These are phyloP conservation scores for Clarireedia hainanense DNA, from an alignment of 2,329 filamentous ascomycete species.

Conservation along the genomic window DNA sequence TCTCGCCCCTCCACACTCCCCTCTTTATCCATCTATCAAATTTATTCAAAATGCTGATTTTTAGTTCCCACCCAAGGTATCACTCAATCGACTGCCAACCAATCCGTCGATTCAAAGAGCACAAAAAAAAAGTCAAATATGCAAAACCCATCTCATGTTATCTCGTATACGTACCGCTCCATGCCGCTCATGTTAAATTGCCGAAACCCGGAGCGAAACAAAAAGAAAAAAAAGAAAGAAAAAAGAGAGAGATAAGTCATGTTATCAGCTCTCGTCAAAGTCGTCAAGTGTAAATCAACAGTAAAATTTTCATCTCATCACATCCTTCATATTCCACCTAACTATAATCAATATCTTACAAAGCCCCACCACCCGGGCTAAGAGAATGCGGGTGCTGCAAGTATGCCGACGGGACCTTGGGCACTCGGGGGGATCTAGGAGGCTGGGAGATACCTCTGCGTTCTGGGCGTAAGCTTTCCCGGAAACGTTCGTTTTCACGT, in stretches of 20 bases:
- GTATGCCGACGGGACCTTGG: slow-evolving; percentile 28
- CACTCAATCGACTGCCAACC: background rate
- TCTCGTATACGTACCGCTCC: no score
- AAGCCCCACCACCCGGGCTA: background rate
- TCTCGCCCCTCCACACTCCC: background rate
- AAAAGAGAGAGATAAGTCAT: no score
- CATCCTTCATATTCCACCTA: background rate
- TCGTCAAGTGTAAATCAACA: no score
- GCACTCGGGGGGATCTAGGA: slow-evolving; percentile 27
- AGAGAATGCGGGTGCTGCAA: slow-evolving; percentile 19
- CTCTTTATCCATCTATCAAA: no score
- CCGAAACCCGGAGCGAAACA: background rate
- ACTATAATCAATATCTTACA: background rate
- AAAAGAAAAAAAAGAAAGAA: no score
- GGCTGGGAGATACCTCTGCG: slow-evolving; percentile 23
- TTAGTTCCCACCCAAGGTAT: background rate
- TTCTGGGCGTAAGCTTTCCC: slow-evolving; percentile 25
- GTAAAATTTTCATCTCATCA: no score
- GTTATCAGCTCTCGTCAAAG: background rate
- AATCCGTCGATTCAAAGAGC: background rate
- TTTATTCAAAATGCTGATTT: no score
- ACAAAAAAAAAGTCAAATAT: background rate
- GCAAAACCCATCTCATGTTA: background rate
- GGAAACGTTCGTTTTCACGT: slow-evolving; percentile 26
- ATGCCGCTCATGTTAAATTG: background rate